These are phyloP conservation scores for Mitragyna speciosa DNA, from an alignment of 257 asterid genomes.

Conservation along the genomic window DNA sequence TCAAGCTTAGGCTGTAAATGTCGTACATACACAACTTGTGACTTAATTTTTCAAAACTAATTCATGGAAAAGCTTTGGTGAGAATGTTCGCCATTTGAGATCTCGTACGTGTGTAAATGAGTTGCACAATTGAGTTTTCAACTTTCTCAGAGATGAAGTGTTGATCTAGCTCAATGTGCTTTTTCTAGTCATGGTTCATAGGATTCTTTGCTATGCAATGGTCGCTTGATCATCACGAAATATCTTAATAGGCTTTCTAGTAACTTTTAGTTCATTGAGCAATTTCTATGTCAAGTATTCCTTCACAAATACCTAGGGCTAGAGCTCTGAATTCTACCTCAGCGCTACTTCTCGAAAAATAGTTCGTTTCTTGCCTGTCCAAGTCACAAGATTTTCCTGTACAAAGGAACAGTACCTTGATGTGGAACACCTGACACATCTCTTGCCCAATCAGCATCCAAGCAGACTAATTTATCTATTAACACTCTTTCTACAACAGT, in stretches of 20 bases:
- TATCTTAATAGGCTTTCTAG: background rate
- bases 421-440: background rate
- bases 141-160: constrained; percentile 1
- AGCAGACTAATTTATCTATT: background rate
- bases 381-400: constrained; percentile 3
- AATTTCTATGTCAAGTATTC: background rate
- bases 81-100: background rate
- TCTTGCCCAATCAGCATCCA: background rate
- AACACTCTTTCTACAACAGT: background rate
- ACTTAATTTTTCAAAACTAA: too few relatives aligned
- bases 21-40: too few relatives aligned
- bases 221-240: background rate
- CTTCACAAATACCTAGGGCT: constrained; percentile 4
- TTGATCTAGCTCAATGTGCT: background rate
- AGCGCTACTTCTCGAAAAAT: background rate
- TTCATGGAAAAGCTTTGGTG: too few relatives aligned
- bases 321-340: constrained; percentile 3
- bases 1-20: too few relatives aligned
- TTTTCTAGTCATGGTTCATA: background rate
- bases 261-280: background rate
- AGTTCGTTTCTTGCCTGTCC: constrained; percentile 6
- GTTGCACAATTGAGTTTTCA: too few relatives aligned
- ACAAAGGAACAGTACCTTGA: background rate
- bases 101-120: background rate
- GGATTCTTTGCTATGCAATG: background rate